Evolutionary conservation across 768 basidiomycete genomes (phyloP).

Genomic region (Lactarius deliciosus): DNA sequence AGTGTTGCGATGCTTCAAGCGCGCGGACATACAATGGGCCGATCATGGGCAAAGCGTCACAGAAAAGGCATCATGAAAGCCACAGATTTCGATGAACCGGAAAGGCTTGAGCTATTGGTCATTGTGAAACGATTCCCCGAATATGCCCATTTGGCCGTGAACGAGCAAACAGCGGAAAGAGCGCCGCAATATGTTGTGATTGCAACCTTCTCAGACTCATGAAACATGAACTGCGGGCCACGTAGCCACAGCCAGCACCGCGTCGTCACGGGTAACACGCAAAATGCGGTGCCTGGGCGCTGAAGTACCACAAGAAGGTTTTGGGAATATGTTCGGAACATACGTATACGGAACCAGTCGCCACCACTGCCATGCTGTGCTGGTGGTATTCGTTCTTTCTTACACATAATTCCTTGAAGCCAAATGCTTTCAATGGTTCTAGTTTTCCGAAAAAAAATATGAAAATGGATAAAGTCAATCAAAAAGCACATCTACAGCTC

Average conservation of each 20-base stretch:
- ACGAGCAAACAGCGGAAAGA: too few relatives aligned
- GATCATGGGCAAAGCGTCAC: slow-evolving; percentile 6
- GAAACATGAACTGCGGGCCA: not conserved
- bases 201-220: slow-evolving; percentile 4
- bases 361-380: not conserved
- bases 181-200: not conserved
- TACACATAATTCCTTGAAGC: slow-evolving; percentile 4
- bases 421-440: slow-evolving; percentile 15
- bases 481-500: slow-evolving; percentile 26
- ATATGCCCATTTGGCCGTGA: not conserved
- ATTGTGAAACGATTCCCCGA: not conserved
- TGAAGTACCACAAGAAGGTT: not conserved
- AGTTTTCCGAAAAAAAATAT: slow-evolving; percentile 10
- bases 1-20: slow-evolving; percentile 25
- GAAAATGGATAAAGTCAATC: slow-evolving; percentile 22
- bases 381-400: not conserved
- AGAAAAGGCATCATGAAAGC: slow-evolving; percentile 14
- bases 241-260: slow-evolving; percentile 4
- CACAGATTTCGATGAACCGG: slow-evolving; percentile 10
- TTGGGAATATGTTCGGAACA: slow-evolving; percentile 18
- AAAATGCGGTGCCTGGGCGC: slow-evolving; percentile 15
- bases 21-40: slow-evolving; percentile 13
- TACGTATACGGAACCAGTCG: slow-evolving; percentile 4
- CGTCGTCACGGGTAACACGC: slow-evolving; percentile 1
- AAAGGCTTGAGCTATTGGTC: not conserved